Percentiles rank a stretch among this genome's conserved stretches.
Evolutionary conservation across 1,284 basidiomycete genomes (phyloP).

Genomic region (Agaricales sp.): DNA sequence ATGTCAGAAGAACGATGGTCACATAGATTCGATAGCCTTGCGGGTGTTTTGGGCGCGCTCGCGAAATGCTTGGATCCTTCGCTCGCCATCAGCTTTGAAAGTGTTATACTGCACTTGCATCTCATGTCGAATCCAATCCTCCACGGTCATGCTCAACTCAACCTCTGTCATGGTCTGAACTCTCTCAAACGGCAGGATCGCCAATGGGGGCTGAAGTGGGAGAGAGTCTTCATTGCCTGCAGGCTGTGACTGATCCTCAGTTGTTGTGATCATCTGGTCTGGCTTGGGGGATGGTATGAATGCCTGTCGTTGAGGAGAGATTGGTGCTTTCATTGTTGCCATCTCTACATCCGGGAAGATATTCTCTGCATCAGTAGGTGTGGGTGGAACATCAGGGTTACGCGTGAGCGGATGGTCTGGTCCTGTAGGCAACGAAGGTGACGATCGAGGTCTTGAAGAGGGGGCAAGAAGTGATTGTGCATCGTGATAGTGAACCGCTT

Average conservation of each 20-base stretch:
- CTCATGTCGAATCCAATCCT: slow-evolving; percentile 68
- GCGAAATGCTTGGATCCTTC: not conserved
- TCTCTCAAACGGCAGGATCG: slow-evolving; percentile 30
- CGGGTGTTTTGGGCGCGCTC: not conserved
- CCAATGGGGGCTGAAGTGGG: slow-evolving; percentile 22
- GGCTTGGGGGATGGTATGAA: not conserved
- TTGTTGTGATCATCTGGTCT: not conserved
- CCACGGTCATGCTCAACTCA: slow-evolving; percentile 65
- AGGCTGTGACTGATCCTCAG: not conserved
- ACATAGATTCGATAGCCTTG: not conserved
- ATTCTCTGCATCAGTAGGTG: not conserved
- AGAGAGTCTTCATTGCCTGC: slow-evolving; percentile 4
- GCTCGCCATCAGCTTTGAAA: not conserved
- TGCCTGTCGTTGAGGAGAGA: not conserved
- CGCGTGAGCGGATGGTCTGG: not conserved
- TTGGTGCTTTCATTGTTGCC: not conserved
- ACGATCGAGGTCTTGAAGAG: slow-evolving; percentile 8
- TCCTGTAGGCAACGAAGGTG: not conserved
- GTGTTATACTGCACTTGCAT: slow-evolving; percentile 25
- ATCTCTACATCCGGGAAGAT: not conserved
- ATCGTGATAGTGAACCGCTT: not conserved
- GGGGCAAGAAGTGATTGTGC: slow-evolving; percentile 9
- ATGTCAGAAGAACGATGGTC: not conserved
- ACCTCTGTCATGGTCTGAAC: slow-evolving; percentile 40
- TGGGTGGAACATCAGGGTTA: not conserved